Evolutionary conservation across 768 basidiomycete genomes (phyloP).

Genomic region (Pleurotus platypus): DNA sequence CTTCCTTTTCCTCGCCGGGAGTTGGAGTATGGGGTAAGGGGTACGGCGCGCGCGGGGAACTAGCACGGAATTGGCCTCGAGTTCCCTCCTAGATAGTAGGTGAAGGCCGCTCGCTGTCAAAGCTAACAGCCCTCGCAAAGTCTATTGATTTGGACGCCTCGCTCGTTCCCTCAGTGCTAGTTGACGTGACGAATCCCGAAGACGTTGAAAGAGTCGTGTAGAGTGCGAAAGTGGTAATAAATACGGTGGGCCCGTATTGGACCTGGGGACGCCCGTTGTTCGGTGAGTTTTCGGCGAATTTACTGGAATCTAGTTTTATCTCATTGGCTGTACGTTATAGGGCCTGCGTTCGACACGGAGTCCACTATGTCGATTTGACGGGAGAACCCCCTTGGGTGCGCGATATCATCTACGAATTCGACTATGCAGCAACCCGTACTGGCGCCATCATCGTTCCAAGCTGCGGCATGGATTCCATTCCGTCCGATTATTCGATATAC

Average conservation of each 20-base stretch:
- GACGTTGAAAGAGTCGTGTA: slow-evolving; percentile 58
- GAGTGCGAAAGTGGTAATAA: slow-evolving; percentile 65
- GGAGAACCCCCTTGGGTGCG: slow-evolving; percentile 69
- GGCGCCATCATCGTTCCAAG: slow-evolving; percentile 78
- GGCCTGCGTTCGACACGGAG: slow-evolving; percentile 69
- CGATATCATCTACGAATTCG: slow-evolving; percentile 53
- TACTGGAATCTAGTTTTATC: background rate
- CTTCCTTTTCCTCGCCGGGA: too few relatives aligned
- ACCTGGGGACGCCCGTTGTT: slow-evolving; percentile 68
- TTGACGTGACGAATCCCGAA: slow-evolving; percentile 55
- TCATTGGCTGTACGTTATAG: slow-evolving; percentile 28
- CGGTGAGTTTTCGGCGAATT: slow-evolving; percentile 32
- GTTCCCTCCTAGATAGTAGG: too few relatives aligned
- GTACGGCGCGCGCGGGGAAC: too few relatives aligned
- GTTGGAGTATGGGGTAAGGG: too few relatives aligned
- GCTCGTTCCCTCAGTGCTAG: slow-evolving; percentile 41
- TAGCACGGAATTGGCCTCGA: too few relatives aligned
- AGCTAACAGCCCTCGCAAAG: slow-evolving; percentile 49
- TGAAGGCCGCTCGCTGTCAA: slow-evolving; percentile 49
- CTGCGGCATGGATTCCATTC: slow-evolving; percentile 76
- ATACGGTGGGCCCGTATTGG: slow-evolving; percentile 75
- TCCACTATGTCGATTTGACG: slow-evolving; percentile 85
- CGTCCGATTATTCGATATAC: slow-evolving; percentile 67
- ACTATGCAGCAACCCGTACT: slow-evolving; percentile 67
- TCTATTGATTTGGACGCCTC: slow-evolving; percentile 38